phyloP scores from a whole-genome alignment of 306 rosid genomes.

The Amphicarpaea edgeworthii region DNA sequence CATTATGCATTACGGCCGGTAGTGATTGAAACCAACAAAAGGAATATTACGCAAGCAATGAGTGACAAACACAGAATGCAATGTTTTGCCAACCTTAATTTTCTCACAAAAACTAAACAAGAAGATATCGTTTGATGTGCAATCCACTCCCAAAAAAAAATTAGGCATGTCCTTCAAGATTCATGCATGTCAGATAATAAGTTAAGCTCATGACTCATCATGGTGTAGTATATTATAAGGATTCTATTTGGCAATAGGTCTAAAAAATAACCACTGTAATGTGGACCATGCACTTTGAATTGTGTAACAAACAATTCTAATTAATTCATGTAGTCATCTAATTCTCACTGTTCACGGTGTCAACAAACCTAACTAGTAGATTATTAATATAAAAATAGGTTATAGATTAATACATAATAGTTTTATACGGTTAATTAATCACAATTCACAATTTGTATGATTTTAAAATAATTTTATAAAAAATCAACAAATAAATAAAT shows the following conservation, averaged over 20 bases:
- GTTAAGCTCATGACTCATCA: conserved; percentile 15
- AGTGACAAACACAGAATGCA: background rate
- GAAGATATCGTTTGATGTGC: background rate
- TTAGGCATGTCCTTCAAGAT: background rate
- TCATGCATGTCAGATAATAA: background rate
- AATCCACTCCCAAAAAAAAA: background rate
- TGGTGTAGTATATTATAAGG: background rate
- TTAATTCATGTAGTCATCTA: background rate
- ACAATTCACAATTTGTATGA: no score
- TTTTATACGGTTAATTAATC: no score
- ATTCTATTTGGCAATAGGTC: background rate
- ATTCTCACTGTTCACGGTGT: background rate
- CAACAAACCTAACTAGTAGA: background rate
- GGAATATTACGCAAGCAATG: background rate
- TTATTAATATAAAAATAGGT: background rate
- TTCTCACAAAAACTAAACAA: background rate
- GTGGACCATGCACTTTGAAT: background rate
- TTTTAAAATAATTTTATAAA: no score
- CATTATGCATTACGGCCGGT: background rate
- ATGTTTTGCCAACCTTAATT: conserved; percentile 20
- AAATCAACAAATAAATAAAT: no score
- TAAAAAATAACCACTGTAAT: background rate
- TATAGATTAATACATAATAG: no score
- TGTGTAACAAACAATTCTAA: background rate
- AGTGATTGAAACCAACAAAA: conserved; percentile 13